Evolutionary conservation across 2,329 filamentous ascomycete species (phyloP).

Genomic region (Diplodia intermedia): DNA sequence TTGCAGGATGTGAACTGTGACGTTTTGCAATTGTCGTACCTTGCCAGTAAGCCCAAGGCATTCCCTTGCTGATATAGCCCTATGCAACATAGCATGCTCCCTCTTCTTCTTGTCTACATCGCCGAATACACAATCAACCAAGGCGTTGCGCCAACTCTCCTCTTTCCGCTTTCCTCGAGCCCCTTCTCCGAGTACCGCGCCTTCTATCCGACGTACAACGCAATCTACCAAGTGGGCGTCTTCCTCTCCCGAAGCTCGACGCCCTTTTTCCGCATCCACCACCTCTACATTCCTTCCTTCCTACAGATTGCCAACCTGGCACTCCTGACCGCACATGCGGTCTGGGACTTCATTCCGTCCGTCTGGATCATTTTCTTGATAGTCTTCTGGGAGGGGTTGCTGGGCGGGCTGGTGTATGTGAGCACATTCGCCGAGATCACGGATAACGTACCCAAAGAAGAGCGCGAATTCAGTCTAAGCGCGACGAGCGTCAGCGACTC

Average conservation of each 20-base stretch:
- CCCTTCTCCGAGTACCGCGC: slow-evolving; percentile 83
- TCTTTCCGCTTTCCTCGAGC: slow-evolving; percentile 78
- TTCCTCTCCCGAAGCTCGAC: slow-evolving; percentile 93
- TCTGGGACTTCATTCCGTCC: slow-evolving; percentile 81
- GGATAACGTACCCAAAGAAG: slow-evolving; percentile 75
- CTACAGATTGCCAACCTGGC: slow-evolving; percentile 81
- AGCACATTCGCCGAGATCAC: slow-evolving; percentile 96
- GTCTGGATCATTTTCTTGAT: slow-evolving; percentile 86
- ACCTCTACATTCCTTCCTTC: slow-evolving; percentile 80
- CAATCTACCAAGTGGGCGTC: slow-evolving; percentile 93
- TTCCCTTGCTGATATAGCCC: slow-evolving; percentile 12
- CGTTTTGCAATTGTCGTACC: slow-evolving; percentile 3
- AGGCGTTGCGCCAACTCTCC: slow-evolving; percentile 84
- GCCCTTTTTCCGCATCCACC: slow-evolving; percentile 81
- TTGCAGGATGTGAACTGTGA: neutral
- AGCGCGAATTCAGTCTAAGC: slow-evolving; percentile 88
- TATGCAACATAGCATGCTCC: slow-evolving; percentile 72
- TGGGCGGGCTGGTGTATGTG: slow-evolving; percentile 92
- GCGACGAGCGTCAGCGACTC: slow-evolving; percentile 93
- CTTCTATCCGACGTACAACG: slow-evolving; percentile 94
- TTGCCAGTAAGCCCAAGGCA: neutral
- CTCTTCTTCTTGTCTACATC: slow-evolving; percentile 88
- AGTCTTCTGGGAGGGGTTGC: slow-evolving; percentile 91
- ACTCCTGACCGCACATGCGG: slow-evolving; percentile 75
- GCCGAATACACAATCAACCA: slow-evolving; percentile 98